Base-by-base conservation (phyloP, 176 grass and related monocot genomes). In the Aechmea fasciata region DNA sequence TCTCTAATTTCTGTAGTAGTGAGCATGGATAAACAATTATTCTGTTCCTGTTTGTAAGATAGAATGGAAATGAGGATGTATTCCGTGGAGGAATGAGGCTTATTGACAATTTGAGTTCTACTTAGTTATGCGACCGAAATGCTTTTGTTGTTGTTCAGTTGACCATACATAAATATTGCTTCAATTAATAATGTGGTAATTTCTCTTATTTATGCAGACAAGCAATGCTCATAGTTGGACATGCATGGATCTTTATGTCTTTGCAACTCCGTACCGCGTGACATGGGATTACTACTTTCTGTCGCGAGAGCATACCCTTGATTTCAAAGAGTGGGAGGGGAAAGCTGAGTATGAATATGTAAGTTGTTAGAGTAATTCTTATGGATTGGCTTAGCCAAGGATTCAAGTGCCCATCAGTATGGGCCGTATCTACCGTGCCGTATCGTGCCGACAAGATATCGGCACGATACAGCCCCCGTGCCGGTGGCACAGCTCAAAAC, bases 271-370 rank as follows among this genome's bases (percentile, higher is more conserved):
- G 0, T 97, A 90, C 72, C 86, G 85, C 61, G 86, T 90, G 57
- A 97, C 94, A 13, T 97, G 94, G 94, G 94, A 97, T 67, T 97
- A 93, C 69, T 97, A 97, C 79, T 75, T 92, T 69, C 22, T 97
- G 19, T 91, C 89, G 17, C 79, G 89, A 48, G 94, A 97, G 12
- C 94, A 97, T 80, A 92, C 94, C 49, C 71, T 97, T 72, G 82
- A 97, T 69, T 79, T 97, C 64, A 78, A 83, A 63, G 86, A 97
- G 75, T 97, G 94, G 94, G 89, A 90, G 81, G 88, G 85, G 12
- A 75, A 81, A 72, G 78, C 84, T 23, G 94, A 97, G 22, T 97
- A 97, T 72, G 89, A 97, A 82, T 97, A 92, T 83, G 94, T 90
- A 85, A 90, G 88, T 85, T 14, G 33, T 1, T 41, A 41, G 0